Evolutionary conservation across 2,329 filamentous ascomycete species (phyloP), one percentile per base, ranked within the genome.

Genomic region (Pseudohalonectria lignicola): DNA sequence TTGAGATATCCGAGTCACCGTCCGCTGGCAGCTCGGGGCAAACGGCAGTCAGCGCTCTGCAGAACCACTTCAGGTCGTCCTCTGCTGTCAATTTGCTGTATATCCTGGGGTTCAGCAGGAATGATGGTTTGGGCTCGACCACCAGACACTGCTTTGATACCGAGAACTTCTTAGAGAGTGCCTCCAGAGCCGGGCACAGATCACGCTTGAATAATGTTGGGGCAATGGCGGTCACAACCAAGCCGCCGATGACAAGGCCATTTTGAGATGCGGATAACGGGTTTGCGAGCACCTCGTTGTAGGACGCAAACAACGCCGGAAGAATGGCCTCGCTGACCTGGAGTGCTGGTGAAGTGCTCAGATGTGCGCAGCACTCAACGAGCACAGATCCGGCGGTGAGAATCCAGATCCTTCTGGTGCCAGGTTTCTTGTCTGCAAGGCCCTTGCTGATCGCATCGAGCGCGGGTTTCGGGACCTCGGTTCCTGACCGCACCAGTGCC

Each of bases 111-210:
- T 85, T 94, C 5, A 96, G 68, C 16, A 96, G 64, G 55, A 94
- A 92, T 0, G 90, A 94, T 12, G 84, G 79, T 55, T 94, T 94
- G 1, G 85, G 79, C n/a, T 80, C 77, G 28, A 79, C 57, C 2
- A 70, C 68, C 42, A 94, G 67, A 10, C 76, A 76, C 48, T 86
- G 78, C 36, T 77, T 73, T 18, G 71, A 56, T 19, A 87, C 61
- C 21, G 74, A 65, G 18, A 74, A 69, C 49, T 78, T 79, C 50
- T 82, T 81, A 17, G 74, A 56, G 26, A 79, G 51, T 2, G 61
- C 47, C 10, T 49, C 54, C 3, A 63, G 42, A 19, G 58, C 57
- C 13, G 72, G 60, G 47, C 71, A 67, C 37, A 79, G 74, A 12
- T 76, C 63, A 28, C 69, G 65, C 18, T 66, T 64, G 39, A 75